Evolutionary conservation across 306 rosid species (phyloP).

Genomic region (Sphenostylis stenocarpa): DNA sequence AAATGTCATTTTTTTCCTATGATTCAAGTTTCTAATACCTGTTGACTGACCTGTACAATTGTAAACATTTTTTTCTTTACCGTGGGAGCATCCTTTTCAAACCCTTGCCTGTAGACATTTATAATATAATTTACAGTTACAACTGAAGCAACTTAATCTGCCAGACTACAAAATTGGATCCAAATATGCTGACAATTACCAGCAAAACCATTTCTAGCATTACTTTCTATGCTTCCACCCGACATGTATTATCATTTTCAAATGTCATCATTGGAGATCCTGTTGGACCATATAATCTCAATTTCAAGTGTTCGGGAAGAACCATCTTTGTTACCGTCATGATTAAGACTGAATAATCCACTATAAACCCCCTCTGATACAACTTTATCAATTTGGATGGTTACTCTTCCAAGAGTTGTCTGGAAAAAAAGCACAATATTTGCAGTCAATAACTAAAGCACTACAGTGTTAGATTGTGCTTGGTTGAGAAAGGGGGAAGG

Average conservation of each 20-base stretch:
- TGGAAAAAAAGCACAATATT: slow-evolving; percentile 45
- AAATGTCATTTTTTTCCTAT: slow-evolving; percentile 40
- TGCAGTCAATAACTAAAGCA: slow-evolving; percentile 28
- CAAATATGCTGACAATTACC: slow-evolving; percentile 52
- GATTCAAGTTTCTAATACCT: slow-evolving; percentile 52
- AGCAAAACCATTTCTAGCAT: slow-evolving; percentile 35
- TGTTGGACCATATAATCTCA: slow-evolving; percentile 92
- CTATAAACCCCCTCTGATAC: slow-evolving; percentile 93
- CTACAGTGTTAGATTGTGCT: slow-evolving; percentile 8
- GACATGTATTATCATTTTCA: slow-evolving; percentile 33
- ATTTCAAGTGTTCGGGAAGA: slow-evolving; percentile 89
- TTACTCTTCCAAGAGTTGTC: slow-evolving; percentile 91
- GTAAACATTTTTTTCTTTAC: slow-evolving; percentile 36
- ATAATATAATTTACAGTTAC: slow-evolving; percentile 69
- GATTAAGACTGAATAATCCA: slow-evolving; percentile 92
- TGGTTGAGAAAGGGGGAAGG: slow-evolving; percentile 14
- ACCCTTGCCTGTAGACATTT: slow-evolving; percentile 33
- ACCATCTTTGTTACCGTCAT: slow-evolving; percentile 88
- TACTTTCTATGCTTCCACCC: slow-evolving; percentile 12
- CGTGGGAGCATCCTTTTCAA: slow-evolving; percentile 48
- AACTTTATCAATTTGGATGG: slow-evolving; percentile 95
- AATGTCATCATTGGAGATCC: slow-evolving; percentile 65
- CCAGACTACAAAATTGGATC: slow-evolving; percentile 73
- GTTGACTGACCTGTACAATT: slow-evolving; percentile 74
- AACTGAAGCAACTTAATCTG: slow-evolving; percentile 48